A percentile compares a stretch with the other conserved stretches of the same genome.
Conservation (phyloP, 495 filamentous ascomycete species). For the Daldinia bambusicola region DNA sequence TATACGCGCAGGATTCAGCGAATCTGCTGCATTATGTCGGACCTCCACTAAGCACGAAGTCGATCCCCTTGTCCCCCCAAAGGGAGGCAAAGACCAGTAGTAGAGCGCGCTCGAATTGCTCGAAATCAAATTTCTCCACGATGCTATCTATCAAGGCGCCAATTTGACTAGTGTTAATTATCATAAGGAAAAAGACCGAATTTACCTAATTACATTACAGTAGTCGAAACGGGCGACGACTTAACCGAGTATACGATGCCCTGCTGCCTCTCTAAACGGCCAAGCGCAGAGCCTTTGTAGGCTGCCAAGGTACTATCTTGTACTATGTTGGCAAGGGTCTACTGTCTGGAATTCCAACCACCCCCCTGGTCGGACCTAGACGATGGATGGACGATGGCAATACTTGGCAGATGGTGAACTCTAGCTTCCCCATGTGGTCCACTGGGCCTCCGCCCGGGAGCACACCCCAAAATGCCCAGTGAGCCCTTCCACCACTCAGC, state of each 20-base stretch:
- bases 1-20: constrained; percentile 11
- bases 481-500: constrained; percentile 24
- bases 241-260: constrained; percentile 33
- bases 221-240: constrained; percentile 37
- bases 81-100: neutral
- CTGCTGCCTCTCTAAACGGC: constrained; percentile 27
- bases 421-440: constrained; percentile 44
- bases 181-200: constrained; percentile 25
- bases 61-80: neutral
- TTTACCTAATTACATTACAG: constrained; percentile 36
- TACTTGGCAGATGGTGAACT: constrained; percentile 39
- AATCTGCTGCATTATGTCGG: neutral
- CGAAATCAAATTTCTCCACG: constrained; percentile 28
- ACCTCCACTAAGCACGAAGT: neutral
- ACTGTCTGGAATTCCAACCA: constrained; percentile 23
- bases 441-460: constrained; percentile 27
- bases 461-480: constrained; percentile 6
- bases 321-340: constrained; percentile 12
- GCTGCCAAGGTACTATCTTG: neutral
- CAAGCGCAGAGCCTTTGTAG: constrained; percentile 24
- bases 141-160: constrained; percentile 14
- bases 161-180: constrained; percentile 12
- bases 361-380: constrained; percentile 17
- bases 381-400: constrained; percentile 24
- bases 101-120: neutral